Conservation (phyloP, 192 early-diverging fungal species). For the Rhizophlyctis rosea region DNA sequence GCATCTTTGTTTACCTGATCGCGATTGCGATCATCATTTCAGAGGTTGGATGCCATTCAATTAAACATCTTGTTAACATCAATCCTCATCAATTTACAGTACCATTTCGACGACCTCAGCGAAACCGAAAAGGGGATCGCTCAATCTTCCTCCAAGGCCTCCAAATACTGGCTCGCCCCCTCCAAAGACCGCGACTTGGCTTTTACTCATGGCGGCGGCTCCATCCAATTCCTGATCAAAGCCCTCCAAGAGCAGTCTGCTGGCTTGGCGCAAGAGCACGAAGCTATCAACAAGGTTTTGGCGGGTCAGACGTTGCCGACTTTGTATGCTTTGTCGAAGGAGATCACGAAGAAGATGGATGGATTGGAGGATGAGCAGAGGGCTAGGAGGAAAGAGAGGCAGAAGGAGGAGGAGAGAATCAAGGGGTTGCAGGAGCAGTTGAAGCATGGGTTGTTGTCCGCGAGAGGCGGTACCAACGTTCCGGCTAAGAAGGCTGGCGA, state of each 20-base stretch:
- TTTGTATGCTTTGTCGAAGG: constrained; percentile 10
- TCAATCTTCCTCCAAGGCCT: constrained; percentile 9
- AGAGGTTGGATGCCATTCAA: too few species aligned
- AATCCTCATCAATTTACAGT: too few species aligned
- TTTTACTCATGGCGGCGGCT: constrained; percentile 1
- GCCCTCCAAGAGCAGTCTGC: constrained; percentile 7
- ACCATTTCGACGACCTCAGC: too few species aligned
- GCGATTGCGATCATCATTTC: too few species aligned
- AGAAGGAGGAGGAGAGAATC: constrained; percentile 19
- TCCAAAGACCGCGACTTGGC: constrained; percentile 18
- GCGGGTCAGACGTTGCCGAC: constrained; percentile 10
- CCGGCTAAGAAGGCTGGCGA: constrained; percentile 14
- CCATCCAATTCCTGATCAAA: constrained; percentile 6
- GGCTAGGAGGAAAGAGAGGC: constrained; percentile 16
- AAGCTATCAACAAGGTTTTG: constrained; percentile 16
- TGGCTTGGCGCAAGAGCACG: constrained; percentile 15
- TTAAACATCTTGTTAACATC: too few species aligned
- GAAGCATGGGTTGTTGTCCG: constrained; percentile 1
- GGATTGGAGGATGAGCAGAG: constrained; percentile 17
- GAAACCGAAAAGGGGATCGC: too few species aligned
- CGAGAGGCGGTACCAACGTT: background rate
- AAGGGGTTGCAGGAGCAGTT: constrained; percentile 5
- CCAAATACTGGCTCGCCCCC: constrained; percentile 11
- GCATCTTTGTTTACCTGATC: too few species aligned
- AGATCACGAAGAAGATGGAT: constrained; percentile 13